Conservation (phyloP, 75 land plant species). For the Pinus albicaulis region DNA sequence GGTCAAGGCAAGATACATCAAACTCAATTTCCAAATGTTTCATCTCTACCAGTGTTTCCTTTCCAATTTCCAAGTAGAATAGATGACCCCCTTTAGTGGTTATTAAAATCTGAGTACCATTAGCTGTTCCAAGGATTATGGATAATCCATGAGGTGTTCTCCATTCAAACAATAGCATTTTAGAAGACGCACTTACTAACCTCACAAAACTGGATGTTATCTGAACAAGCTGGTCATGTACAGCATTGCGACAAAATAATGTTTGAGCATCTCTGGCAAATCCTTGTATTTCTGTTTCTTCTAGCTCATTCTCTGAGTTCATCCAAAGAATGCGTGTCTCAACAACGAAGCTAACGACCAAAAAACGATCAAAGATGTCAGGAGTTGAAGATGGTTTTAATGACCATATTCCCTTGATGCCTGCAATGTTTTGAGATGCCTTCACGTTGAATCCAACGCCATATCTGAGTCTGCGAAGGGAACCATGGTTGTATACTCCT, state of each 20-base stretch:
- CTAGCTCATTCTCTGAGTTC: conserved; percentile 40
- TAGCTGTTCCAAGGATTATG: conserved; percentile 89
- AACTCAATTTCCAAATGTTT: conserved; percentile 80
- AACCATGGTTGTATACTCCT: too few species aligned
- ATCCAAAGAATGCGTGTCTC: conserved; percentile 34
- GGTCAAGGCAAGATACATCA: conserved; percentile 93
- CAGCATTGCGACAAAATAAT: conserved; percentile 40
- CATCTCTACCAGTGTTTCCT: conserved; percentile 58
- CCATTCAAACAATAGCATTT: conserved; percentile 78
- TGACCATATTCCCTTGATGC: too few species aligned
- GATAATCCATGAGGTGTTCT: conserved; percentile 64
- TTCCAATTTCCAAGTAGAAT: conserved; percentile 83
- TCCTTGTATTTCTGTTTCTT: conserved; percentile 47
- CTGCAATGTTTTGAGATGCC: too few species aligned
- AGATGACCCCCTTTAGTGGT: conserved; percentile 93
- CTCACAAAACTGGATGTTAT: conserved; percentile 1
- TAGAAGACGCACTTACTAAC: conserved; percentile 18
- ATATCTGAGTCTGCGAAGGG: too few species aligned
- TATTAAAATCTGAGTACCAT: conserved; percentile 84
- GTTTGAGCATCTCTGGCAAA: conserved; percentile 43
- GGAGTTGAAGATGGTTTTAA: too few species aligned
- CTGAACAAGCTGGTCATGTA: conserved; percentile 50
- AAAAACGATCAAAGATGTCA: too few species aligned
- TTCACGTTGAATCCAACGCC: too few species aligned
- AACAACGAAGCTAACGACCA: too few species aligned